Evolutionary conservation across 805 yeast species (phyloP).

Genomic region (Lipomyces yamanashiensis): DNA sequence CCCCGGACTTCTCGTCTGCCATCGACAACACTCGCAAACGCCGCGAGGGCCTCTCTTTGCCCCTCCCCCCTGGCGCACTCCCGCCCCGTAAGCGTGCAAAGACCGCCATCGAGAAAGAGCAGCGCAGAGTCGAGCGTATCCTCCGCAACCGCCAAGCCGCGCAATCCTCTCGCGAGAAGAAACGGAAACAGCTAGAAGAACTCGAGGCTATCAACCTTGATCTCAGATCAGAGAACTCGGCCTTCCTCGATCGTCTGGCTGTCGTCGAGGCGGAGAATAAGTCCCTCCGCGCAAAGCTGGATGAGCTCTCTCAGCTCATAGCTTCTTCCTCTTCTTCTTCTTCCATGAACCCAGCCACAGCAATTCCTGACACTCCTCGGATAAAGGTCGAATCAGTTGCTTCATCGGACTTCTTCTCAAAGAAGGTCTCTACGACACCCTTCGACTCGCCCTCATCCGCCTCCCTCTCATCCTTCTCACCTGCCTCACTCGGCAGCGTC

Average conservation of each 20-base stretch:
- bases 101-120: slow-evolving; percentile 96
- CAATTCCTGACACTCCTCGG: background rate
- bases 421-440: slow-evolving; percentile 1
- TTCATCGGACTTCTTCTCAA: slow-evolving; percentile 7
- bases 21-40: slow-evolving; percentile 30
- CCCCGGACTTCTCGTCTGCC: background rate
- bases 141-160: slow-evolving; percentile 95
- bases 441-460: slow-evolving; percentile 2
- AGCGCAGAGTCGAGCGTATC: slow-evolving; percentile 89
- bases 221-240: slow-evolving; percentile 25
- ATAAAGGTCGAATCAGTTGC: slow-evolving; percentile 4
- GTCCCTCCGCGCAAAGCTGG: slow-evolving; percentile 22
- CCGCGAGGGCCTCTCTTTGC: slow-evolving; percentile 43
- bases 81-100: slow-evolving; percentile 97
- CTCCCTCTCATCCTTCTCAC: slow-evolving; percentile 3
- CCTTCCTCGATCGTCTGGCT: slow-evolving; percentile 16
- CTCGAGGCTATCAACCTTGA: slow-evolving; percentile 54
- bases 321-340: slow-evolving; percentile 3
- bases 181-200: slow-evolving; percentile 86
- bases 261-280: slow-evolving; percentile 30
- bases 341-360: background rate
- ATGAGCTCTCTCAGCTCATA: slow-evolving; percentile 13
- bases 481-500: background rate
- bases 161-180: slow-evolving; percentile 95
- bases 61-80: slow-evolving; percentile 53